Base-by-base conservation (phyloP, 2,329 filamentous ascomycete genomes). In the Sarocladiaceae sp. region DNA sequence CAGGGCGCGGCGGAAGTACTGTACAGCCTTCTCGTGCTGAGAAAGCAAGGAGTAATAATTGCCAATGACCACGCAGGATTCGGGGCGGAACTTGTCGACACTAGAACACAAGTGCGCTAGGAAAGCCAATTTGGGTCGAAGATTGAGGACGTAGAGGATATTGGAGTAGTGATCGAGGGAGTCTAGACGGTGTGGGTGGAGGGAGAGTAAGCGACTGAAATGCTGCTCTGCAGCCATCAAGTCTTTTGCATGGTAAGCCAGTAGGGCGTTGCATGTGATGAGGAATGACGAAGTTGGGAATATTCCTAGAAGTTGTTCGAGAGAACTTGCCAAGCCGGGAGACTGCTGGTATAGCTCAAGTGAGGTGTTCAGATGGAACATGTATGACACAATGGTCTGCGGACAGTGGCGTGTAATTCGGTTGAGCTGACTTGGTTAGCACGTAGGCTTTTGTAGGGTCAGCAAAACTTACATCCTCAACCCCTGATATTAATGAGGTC, bases 1-100 rank as follows among this genome's bases (percentile, higher is more conserved):
- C 18, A 99, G 72, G 0, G 94, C 94, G 20, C 94, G 86, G 3
- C 94, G 87, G 74, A 99, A 99, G 70, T 97, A 97, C 72, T 97
- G 91, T 51, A 99, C 92, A 0, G 94, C 93, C 66, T 99, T 99
- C 67, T 99, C 94, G 66, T 99, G 94, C 66, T 95, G 87, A 0
- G 92, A 96, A 55, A 96, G 84, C 1, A 97, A 74, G 0, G 90
- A 95, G 71, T 97, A 99, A 72, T 97, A 97, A 66, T 99, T 99
- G 4, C 94, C 94, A 22, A 97, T 87, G 1, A 97, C 93, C 51
- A 95, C 95, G 64, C 94, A 97, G 1, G 94, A 96, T 68, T 99
- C 94, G 0, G 94, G 93, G 0, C 94, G 86, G 70, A 99, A 99
- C 62, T 93, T 96, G 75, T 99, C 94, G 6, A 94, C 90, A 46